These are phyloP conservation scores for Claviceps maximensis DNA, from an alignment of 2,329 filamentous ascomycete genomes.

Conservation along the genomic window DNA sequence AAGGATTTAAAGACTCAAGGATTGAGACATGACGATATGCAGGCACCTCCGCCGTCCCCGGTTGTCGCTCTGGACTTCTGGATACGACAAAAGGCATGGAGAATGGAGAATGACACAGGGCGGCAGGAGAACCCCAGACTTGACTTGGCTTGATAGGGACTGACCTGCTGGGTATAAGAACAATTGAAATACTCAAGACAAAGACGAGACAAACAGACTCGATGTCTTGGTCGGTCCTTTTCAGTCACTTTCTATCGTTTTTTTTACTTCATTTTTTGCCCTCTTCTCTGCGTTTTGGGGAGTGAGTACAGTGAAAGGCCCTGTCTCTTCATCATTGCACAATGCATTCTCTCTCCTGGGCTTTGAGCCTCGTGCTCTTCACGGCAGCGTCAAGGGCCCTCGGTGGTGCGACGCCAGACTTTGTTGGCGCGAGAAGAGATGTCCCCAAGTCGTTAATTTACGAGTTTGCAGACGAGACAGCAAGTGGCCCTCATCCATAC, in stretches of 20 bases:
- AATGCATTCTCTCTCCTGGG: neutral
- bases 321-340: neutral
- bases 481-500: neutral
- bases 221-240: too few relatives aligned
- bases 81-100: too few relatives aligned
- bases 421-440: neutral
- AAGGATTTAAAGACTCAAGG: neutral
- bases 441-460: neutral
- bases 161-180: too few relatives aligned
- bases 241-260: too few relatives aligned
- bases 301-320: neutral
- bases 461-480: neutral
- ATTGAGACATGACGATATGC: too few relatives aligned
- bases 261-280: too few relatives aligned
- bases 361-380: neutral
- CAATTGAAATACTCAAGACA: too few relatives aligned
- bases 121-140: too few relatives aligned
- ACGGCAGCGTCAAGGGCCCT: neutral
- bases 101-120: too few relatives aligned
- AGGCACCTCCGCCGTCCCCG: neutral
- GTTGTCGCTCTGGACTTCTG: too few relatives aligned
- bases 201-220: too few relatives aligned
- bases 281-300: neutral
- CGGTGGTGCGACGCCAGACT: neutral
- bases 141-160: too few relatives aligned